Evolutionary conservation across 2,329 filamentous ascomycete species (phyloP).

Genomic region (Fusarium circinatum): DNA sequence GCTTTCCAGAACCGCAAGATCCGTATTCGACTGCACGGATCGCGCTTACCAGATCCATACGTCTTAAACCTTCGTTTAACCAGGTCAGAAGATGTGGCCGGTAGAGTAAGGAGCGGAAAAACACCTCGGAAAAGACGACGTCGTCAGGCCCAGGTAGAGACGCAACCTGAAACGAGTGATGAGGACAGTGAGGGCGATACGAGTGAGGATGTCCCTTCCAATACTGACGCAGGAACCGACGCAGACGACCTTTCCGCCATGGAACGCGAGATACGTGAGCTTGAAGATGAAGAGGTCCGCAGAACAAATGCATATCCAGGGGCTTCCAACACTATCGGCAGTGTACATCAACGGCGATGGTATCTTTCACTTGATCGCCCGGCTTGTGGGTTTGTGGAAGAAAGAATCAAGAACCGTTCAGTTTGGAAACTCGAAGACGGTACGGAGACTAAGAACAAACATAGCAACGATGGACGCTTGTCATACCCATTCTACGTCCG

Average conservation of each 20-base stretch:
- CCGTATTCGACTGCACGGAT: constrained; percentile 63
- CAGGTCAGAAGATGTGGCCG: constrained; percentile 53
- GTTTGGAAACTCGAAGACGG: constrained; percentile 15
- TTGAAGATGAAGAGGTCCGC: constrained; percentile 65
- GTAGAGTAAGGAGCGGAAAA: constrained; percentile 39
- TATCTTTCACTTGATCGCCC: constrained; percentile 70
- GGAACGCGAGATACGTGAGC: constrained; percentile 55
- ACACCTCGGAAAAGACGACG: constrained; percentile 19
- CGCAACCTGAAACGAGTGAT: constrained; percentile 41
- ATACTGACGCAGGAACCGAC: constrained; percentile 18
- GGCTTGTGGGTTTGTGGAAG: constrained; percentile 65
- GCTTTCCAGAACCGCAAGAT: constrained; percentile 68
- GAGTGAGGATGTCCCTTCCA: constrained; percentile 34
- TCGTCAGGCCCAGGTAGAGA: not conserved
- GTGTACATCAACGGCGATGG: constrained; percentile 75
- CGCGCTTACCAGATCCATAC: constrained; percentile 63
- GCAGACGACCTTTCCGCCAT: constrained; percentile 46
- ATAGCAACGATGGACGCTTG: constrained; percentile 38
- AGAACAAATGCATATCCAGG: constrained; percentile 73
- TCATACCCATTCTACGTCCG: constrained; percentile 70
- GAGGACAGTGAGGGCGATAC: constrained; percentile 25
- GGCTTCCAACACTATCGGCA: constrained; percentile 72
- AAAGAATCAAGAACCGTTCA: constrained; percentile 35
- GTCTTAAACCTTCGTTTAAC: constrained; percentile 66
- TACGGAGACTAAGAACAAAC: not conserved